Base-by-base conservation (phyloP, 2,329 filamentous ascomycete species). In the Diaporthe batatas region DNA sequence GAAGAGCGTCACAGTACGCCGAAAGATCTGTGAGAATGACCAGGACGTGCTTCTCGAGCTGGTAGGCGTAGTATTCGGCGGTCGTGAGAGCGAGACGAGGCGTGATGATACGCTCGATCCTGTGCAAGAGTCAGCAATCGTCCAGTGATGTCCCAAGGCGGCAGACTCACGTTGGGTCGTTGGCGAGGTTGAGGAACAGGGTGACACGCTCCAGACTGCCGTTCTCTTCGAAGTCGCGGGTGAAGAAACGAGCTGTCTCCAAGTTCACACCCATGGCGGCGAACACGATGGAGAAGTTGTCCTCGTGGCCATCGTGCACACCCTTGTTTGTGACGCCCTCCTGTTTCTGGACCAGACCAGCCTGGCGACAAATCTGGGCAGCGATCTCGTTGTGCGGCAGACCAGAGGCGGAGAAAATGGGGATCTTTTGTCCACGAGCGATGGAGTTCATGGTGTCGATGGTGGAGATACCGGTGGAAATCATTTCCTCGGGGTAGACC, bases 191-290 rank as follows among this genome's bases (percentile, higher is more conserved):
- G 81, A 99, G 90, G 93, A 99, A 99, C 75, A 99, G 88, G 10
- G 97, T 98, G 78, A 94, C 92, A 85, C 96, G 94, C 87, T 98
- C 96, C 92, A 99, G 91, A 86, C 94, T 97, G 78, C 97, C 97
- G 84, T 99, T 99, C 90, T 99, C 95, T 84, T 99, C 96, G 81
- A 99, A 99, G 81, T 99, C 96, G 77, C 94, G 91, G 49, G 96
- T 98, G 88, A 99, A 99, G 91, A 99, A 99, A 79, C 96, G 93
- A 79, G 93, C 94, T 42, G 96, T 99, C 83, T 99, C 96, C 92
- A 99, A 91, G 88, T 99, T 99, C 79, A 99, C 96, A 95, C 96
- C 96, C 96, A 99, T 99, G 81, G 96, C 96, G 81, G 94, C 97
- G 82, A 99, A 99, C 72, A 99, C 96, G 80, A 99, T 99, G 74